Percentiles rank a stretch among this genome's conserved stretches.
These are phyloP conservation scores for Tilletia indica DNA, from an alignment of 1,284 basidiomycete species.

Conservation along the genomic window DNA sequence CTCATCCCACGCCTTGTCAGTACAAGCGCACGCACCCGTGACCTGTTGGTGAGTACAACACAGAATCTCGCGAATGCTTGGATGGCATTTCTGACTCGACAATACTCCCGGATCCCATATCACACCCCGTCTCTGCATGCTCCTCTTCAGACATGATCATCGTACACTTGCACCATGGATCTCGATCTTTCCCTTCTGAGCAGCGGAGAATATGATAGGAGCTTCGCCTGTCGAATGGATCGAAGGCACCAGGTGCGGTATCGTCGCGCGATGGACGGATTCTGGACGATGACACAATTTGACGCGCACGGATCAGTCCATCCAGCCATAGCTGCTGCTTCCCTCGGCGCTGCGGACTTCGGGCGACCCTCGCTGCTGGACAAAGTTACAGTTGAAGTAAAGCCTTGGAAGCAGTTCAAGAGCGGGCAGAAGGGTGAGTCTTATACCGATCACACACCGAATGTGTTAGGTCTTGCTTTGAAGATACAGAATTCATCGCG, in stretches of 20 bases:
- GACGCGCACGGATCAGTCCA: not conserved
- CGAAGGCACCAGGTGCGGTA: not conserved
- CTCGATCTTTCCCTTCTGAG: not conserved
- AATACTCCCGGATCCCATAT: too few relatives aligned
- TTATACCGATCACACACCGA: not conserved
- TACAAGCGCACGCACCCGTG: too few relatives aligned
- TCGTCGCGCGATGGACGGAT: not conserved
- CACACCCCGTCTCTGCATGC: too few relatives aligned
- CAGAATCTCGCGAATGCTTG: too few relatives aligned
- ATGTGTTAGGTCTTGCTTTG: not conserved
- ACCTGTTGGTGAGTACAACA: too few relatives aligned
- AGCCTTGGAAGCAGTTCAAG: slow-evolving; percentile 14
- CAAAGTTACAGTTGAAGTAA: slow-evolving; percentile 4
- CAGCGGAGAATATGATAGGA: slow-evolving; percentile 6
- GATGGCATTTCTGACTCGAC: too few relatives aligned
- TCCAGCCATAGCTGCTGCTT: not conserved
- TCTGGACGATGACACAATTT: not conserved
- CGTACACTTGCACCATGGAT: too few relatives aligned
- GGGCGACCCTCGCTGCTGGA: slow-evolving; percentile 8
- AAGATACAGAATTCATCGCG: too few relatives aligned
- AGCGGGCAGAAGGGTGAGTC: not conserved
- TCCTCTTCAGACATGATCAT: too few relatives aligned
- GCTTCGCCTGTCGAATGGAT: not conserved
- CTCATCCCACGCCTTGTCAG: too few relatives aligned
- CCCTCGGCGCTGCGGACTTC: not conserved